Evolutionary conservation across 208 protist species (phyloP).

Genomic region (Trypanosoma boissoni): DNA sequence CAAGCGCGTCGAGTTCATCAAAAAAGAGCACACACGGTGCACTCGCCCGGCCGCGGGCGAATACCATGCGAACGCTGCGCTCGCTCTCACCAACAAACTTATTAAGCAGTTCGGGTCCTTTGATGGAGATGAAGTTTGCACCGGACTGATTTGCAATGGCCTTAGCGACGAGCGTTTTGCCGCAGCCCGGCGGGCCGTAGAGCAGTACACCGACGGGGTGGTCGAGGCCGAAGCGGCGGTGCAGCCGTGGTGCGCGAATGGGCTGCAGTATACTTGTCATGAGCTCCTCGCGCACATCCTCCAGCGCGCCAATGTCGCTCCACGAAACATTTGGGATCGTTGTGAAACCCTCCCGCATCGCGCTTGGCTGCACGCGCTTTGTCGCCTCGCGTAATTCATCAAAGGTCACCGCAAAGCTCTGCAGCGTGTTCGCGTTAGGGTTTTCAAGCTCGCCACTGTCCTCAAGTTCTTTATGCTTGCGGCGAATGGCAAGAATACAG

Average conservation of each 20-base stretch:
- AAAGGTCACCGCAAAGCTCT: constrained; percentile 70
- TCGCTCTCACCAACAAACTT: constrained; percentile 99
- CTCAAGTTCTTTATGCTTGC: constrained; percentile 74
- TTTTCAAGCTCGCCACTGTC: constrained; percentile 32
- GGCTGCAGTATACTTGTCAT: constrained; percentile 90
- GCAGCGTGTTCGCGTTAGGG: constrained; percentile 48
- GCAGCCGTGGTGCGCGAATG: constrained; percentile 90
- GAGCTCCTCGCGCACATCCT: constrained; percentile 93
- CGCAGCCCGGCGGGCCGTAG: constrained; percentile 98
- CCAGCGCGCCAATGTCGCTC: constrained; percentile 97
- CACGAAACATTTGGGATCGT: constrained; percentile 97
- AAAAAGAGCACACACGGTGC: constrained; percentile 99
- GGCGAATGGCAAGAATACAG: constrained; percentile 85
- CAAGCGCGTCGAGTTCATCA: constrained; percentile 99
- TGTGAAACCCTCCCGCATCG: constrained; percentile 96
- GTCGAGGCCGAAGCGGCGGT: constrained; percentile 87
- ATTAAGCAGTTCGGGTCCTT: constrained; percentile 98
- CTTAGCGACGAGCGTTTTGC: constrained; percentile 96
- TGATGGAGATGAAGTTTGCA: constrained; percentile 99
- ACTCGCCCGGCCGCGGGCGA: constrained; percentile 88
- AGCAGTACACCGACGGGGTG: constrained; percentile 95
- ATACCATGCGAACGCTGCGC: constrained; percentile 97
- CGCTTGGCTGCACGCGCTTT: constrained; percentile 96
- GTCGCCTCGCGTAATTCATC: constrained; percentile 89
- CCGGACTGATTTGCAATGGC: constrained; percentile 94